Evolutionary conservation across 768 basidiomycete genomes (phyloP).

Genomic region (Leucosporidium scottii): DNA sequence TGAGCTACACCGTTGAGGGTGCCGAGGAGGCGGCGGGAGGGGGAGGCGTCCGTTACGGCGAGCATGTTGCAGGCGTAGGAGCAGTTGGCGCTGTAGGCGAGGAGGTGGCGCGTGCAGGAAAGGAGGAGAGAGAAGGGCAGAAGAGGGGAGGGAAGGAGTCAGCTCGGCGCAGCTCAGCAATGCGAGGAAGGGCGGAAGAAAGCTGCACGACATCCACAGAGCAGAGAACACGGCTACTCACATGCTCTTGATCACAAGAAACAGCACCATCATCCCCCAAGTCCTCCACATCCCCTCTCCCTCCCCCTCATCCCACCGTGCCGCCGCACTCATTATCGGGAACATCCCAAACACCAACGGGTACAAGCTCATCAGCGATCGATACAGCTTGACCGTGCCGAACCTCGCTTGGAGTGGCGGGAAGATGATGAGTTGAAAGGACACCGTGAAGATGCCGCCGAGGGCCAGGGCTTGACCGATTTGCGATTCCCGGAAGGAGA

Average conservation of each 20-base stretch:
- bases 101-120: too few relatives aligned
- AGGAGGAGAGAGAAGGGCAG: too few relatives aligned
- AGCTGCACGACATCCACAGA: background rate
- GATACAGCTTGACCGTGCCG: conserved; percentile 31
- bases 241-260: conserved; percentile 20
- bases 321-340: conserved; percentile 25
- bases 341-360: conserved; percentile 25
- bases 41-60: conserved; percentile 22
- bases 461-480: conserved; percentile 30
- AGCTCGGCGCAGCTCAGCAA: background rate
- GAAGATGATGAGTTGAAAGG: conserved; percentile 32
- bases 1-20: conserved; percentile 28
- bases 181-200: too few relatives aligned
- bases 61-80: conserved; percentile 31
- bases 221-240: background rate
- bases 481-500: conserved; percentile 25
- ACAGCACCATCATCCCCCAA: conserved; percentile 18
- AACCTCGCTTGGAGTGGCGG: conserved; percentile 24
- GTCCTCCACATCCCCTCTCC: conserved; percentile 2
- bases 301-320: background rate
- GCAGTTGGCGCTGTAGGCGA: conserved; percentile 14
- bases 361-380: conserved; percentile 18
- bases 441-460: conserved; percentile 23
- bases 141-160: background rate
- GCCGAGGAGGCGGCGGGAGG: conserved; percentile 23